phyloP scores from a whole-genome alignment of 2,329 filamentous ascomycete genomes.

The Fonsecaea nubica region DNA sequence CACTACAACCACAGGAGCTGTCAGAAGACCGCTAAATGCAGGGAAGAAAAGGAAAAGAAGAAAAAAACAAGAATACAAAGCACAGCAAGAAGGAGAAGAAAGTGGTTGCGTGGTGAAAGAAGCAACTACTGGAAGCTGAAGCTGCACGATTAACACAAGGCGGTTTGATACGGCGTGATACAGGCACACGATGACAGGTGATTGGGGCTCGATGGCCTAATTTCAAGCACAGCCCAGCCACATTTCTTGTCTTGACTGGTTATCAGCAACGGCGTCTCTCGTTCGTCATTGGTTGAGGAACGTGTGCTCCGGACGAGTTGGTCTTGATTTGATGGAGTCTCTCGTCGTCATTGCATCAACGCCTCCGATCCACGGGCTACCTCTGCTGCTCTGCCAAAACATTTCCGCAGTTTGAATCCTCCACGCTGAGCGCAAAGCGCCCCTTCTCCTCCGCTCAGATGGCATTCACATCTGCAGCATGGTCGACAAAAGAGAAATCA shows the following conservation, averaged over 20 bases:
- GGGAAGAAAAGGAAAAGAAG: not conserved
- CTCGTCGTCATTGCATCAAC: not conserved
- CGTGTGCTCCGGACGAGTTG: not conserved
- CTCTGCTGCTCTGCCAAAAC: not conserved
- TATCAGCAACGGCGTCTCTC: not conserved
- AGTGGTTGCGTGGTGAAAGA: not conserved
- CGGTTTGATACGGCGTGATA: not conserved
- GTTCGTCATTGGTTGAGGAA: not conserved
- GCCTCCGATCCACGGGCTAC: not conserved
- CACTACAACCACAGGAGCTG: not conserved
- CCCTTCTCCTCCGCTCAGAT: not conserved
- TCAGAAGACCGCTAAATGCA: not conserved
- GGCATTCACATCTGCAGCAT: not conserved
- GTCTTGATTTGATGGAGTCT: not conserved
- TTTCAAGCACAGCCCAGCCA: slow-evolving; percentile 5
- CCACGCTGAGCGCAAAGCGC: not conserved
- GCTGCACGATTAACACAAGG: not conserved
- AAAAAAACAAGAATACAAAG: not conserved
- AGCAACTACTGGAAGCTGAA: not conserved
- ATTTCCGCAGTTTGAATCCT: not conserved
- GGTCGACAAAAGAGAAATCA: not conserved
- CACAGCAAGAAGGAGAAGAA: not conserved
- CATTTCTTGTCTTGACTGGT: not conserved
- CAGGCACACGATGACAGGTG: not conserved
- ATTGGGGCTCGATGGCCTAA: not conserved